A percentile compares a stretch with the other conserved stretches of the same genome.
These are phyloP conservation scores for Cladosporium sp. DNA, from an alignment of 2,329 filamentous ascomycete genomes.

Conservation along the genomic window DNA sequence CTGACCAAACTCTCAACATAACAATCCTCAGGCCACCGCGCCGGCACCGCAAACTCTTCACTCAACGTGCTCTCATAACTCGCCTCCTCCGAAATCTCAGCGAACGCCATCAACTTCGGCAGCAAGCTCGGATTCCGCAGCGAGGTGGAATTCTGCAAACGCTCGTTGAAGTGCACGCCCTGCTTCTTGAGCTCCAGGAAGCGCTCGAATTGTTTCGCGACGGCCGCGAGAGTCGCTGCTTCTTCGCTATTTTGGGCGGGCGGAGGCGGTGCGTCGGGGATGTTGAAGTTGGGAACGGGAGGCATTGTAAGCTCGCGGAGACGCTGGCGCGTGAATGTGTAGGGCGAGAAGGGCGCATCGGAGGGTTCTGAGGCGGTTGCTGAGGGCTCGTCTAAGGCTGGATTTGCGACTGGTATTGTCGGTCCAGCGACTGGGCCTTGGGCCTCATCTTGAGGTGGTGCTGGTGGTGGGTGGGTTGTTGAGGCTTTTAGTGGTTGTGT, in stretches of 20 bases:
- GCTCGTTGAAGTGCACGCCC: slow-evolving; percentile 73
- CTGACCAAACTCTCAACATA: slow-evolving; percentile 35
- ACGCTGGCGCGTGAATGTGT: slow-evolving; percentile 60
- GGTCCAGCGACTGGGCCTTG: slow-evolving; percentile 15
- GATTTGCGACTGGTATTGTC: background rate
- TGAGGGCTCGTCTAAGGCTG: slow-evolving; percentile 17
- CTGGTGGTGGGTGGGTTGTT: background rate
- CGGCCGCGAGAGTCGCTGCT: slow-evolving; percentile 28
- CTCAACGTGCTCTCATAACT: slow-evolving; percentile 63
- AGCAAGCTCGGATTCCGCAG: slow-evolving; percentile 68
- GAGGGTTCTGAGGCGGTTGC: slow-evolving; percentile 21
- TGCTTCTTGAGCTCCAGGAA: slow-evolving; percentile 75
- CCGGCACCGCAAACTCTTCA: slow-evolving; percentile 34
- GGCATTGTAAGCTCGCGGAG: slow-evolving; percentile 72
- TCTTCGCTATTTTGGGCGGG: slow-evolving; percentile 32
- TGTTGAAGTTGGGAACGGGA: slow-evolving; percentile 65
- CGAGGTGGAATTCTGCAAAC: slow-evolving; percentile 62
- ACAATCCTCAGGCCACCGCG: slow-evolving; percentile 38
- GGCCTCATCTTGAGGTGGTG: slow-evolving; percentile 1
- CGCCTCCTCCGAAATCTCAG: slow-evolving; percentile 49
- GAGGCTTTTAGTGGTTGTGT: slow-evolving; percentile 8
- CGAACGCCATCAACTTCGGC: slow-evolving; percentile 69
- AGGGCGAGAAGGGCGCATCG: slow-evolving; percentile 53
- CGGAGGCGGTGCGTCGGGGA: slow-evolving; percentile 66
- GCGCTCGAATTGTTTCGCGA: slow-evolving; percentile 65